These are phyloP conservation scores for Boletus reticulatus DNA, from an alignment of 768 basidiomycete genomes.

Conservation along the genomic window DNA sequence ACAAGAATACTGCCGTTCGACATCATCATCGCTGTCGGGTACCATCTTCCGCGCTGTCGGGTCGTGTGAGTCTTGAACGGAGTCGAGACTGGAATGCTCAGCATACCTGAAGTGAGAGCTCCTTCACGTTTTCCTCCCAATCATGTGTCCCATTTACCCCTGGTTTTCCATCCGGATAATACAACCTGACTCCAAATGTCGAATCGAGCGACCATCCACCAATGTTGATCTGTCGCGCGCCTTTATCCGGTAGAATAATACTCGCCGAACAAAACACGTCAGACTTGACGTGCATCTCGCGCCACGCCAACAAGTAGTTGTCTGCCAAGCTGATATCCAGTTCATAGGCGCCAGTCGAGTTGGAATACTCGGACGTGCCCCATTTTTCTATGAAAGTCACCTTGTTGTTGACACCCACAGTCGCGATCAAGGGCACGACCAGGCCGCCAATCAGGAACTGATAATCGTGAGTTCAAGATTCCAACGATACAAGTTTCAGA, in stretches of 20 bases:
- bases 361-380: constrained; percentile 58
- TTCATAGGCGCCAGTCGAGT: constrained; percentile 79
- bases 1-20: constrained; percentile 74
- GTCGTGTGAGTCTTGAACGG: not conserved
- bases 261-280: constrained; percentile 81
- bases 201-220: constrained; percentile 63
- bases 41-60: constrained; percentile 63
- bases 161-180: constrained; percentile 62
- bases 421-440: constrained; percentile 70
- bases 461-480: not conserved
- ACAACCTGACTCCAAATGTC: constrained; percentile 71
- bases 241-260: constrained; percentile 73
- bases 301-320: constrained; percentile 54
- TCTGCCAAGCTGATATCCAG: constrained; percentile 59
- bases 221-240: constrained; percentile 36
- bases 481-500: not conserved
- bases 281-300: constrained; percentile 70
- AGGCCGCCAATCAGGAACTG: constrained; percentile 55
- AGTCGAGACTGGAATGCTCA: too few species aligned
- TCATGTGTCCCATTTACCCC: constrained; percentile 75
- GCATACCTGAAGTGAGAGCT: constrained; percentile 59
- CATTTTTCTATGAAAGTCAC: constrained; percentile 76
- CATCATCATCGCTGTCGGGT: constrained; percentile 64
- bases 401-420: constrained; percentile 79
- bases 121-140: constrained; percentile 70